These are phyloP conservation scores for Onygena corvina DNA, from an alignment of 2,329 filamentous ascomycete genomes.

Conservation along the genomic window DNA sequence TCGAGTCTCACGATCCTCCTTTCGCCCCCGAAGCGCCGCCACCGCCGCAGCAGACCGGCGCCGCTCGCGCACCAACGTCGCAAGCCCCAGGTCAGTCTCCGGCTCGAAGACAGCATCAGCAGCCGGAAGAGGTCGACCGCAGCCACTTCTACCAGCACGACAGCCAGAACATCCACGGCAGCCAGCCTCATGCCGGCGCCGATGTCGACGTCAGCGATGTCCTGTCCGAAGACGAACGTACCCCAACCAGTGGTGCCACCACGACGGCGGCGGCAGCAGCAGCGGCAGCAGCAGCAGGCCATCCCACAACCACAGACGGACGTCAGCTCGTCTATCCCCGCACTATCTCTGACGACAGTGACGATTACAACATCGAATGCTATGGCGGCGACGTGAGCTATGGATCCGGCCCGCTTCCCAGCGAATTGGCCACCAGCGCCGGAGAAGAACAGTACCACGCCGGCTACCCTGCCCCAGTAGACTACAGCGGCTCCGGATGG, in stretches of 20 bases:
- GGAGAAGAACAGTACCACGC: constrained; percentile 16
- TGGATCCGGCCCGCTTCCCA: constrained; percentile 30
- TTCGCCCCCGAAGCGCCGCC: not conserved
- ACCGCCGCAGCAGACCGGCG: constrained; percentile 10
- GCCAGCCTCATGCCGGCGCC: not conserved
- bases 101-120: constrained; percentile 14
- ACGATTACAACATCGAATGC: constrained; percentile 44
- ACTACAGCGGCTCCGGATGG: constrained; percentile 57
- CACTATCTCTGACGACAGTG: constrained; percentile 38
- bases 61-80: constrained; percentile 21
- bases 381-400: constrained; percentile 37
- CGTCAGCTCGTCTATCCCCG: constrained; percentile 46
- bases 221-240: constrained; percentile 57
- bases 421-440: constrained; percentile 22
- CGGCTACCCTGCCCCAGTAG: constrained; percentile 34
- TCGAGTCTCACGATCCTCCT: constrained; percentile 29
- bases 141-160: constrained; percentile 32
- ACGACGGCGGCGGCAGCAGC: constrained; percentile 44
- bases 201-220: constrained; percentile 45
- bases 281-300: constrained; percentile 29
- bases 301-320: constrained; percentile 50
- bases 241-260: too few relatives aligned
- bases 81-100: constrained; percentile 16
- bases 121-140: constrained; percentile 29
- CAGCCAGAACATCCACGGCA: constrained; percentile 22